Evolutionary conservation across 2,329 filamentous ascomycete species (phyloP).

Genomic region (Bipolaris cookei): DNA sequence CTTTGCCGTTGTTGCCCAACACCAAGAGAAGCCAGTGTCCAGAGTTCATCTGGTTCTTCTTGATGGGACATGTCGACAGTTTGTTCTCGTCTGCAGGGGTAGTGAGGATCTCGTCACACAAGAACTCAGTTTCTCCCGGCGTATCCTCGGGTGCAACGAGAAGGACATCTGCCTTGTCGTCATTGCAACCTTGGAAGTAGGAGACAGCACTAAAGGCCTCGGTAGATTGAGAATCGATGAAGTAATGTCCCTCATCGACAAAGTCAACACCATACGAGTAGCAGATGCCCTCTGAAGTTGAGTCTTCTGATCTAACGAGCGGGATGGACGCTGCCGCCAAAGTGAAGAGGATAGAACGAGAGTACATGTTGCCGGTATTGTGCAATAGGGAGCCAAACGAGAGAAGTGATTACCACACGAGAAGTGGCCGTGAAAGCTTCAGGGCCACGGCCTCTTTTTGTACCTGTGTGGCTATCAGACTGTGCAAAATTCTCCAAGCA

Average conservation of each 20-base stretch:
- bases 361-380: constrained; percentile 23
- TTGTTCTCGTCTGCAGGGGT: constrained; percentile 49
- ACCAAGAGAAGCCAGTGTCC: constrained; percentile 55
- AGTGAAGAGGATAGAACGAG: constrained; percentile 33
- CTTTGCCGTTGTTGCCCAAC: constrained; percentile 53
- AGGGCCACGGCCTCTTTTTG: constrained; percentile 30
- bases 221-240: constrained; percentile 53
- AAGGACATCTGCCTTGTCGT: constrained; percentile 51
- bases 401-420: constrained; percentile 3
- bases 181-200: constrained; percentile 53
- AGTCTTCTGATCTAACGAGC: constrained; percentile 26
- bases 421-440: constrained; percentile 9
- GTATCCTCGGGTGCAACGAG: constrained; percentile 45
- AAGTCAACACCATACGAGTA: constrained; percentile 53
- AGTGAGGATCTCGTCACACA: constrained; percentile 52
- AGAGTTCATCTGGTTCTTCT: constrained; percentile 52
- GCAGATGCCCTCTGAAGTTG: constrained; percentile 34
- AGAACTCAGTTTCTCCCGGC: constrained; percentile 49
- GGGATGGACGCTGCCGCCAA: constrained; percentile 36
- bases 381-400: constrained; percentile 10
- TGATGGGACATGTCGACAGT: constrained; percentile 52
- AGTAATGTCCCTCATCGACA: constrained; percentile 52
- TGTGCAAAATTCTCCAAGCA: constrained; percentile 17
- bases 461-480: constrained; percentile 13
- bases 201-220: constrained; percentile 54